phyloP scores from a whole-genome alignment of 306 rosid genomes.

The Cicer yamashitae region DNA sequence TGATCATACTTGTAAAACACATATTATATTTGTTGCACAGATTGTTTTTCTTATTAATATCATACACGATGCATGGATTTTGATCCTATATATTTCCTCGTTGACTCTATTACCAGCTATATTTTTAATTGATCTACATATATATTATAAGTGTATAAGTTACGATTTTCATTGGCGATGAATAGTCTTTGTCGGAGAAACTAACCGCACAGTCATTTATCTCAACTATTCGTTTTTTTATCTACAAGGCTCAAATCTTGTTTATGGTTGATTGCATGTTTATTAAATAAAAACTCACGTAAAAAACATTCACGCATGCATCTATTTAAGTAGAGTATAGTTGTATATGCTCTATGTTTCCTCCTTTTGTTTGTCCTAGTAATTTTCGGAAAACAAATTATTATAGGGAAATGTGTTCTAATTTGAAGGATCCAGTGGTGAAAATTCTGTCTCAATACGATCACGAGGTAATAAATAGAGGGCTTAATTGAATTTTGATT shows the following conservation, averaged over 20 bases:
- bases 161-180: no score
- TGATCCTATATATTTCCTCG: not conserved
- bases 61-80: constrained; percentile 34
- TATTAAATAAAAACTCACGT: no score
- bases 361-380: constrained; percentile 32
- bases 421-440: constrained; percentile 39
- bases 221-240: not conserved
- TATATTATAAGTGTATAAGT: no score
- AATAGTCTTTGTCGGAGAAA: no score
- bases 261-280: no score
- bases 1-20: constrained; percentile 44
- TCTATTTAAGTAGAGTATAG: no score
- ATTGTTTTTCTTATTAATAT: not conserved
- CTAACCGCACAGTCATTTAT: no score
- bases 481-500: not conserved
- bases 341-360: constrained; percentile 13
- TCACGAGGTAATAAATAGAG: constrained; percentile 29
- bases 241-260: not conserved
- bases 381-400: constrained; percentile 34
- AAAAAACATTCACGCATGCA: no score
- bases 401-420: constrained; percentile 35
- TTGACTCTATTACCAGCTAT: no score
- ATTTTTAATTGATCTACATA: no score
- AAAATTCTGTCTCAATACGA: constrained; percentile 33
- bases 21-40: constrained; percentile 42